phyloP scores from a whole-genome alignment of 2,329 filamentous ascomycete species.

The Ophiostoma populinum region DNA sequence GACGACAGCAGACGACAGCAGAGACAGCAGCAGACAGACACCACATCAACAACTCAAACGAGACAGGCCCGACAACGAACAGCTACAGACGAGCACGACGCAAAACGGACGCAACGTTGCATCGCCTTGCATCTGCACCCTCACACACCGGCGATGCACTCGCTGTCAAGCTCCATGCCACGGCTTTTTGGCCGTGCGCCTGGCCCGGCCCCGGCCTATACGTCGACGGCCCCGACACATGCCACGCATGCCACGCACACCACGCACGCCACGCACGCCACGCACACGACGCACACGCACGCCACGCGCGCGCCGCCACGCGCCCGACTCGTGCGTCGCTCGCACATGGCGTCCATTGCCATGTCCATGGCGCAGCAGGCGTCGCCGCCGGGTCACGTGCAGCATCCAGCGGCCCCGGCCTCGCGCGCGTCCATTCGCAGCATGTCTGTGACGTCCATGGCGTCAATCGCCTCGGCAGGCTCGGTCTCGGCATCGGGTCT shows the following conservation, averaged over 20 bases:
- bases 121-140: too few species aligned
- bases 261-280: too few species aligned
- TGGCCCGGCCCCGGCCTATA: background rate
- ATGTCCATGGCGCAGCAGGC: background rate
- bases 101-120: too few species aligned
- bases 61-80: too few species aligned
- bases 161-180: conserved; percentile 5
- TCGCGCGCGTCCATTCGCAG: too few species aligned
- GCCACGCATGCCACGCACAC: background rate
- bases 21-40: too few species aligned
- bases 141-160: too few species aligned
- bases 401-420: background rate
- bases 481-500: background rate
- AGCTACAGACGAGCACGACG: too few species aligned
- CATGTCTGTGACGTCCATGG: background rate
- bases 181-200: conserved; percentile 9
- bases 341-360: background rate
- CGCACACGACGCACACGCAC: background rate
- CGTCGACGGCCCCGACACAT: background rate
- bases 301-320: background rate
- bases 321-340: conserved; percentile 4
- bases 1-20: too few species aligned
- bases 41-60: too few species aligned
- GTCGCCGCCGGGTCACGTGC: background rate
- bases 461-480: too few species aligned